A percentile compares a stretch with the other conserved stretches of the same genome.
These are phyloP conservation scores for Brassica carinata DNA, from an alignment of 345 rosid genomes.

Conservation along the genomic window DNA sequence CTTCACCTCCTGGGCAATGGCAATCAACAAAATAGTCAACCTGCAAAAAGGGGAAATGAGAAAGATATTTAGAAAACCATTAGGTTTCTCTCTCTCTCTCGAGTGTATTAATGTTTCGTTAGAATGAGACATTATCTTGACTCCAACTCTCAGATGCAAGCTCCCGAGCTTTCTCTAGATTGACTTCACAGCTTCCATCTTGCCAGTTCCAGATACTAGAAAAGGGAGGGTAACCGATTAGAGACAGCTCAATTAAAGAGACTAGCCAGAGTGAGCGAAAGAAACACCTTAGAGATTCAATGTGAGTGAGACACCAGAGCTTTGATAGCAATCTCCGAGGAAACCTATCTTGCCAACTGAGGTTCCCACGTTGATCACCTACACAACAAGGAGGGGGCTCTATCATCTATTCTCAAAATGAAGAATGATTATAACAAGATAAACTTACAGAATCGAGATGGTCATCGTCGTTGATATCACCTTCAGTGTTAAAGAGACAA, in stretches of 20 bases:
- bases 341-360: constrained; percentile 85
- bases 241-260: background rate
- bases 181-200: constrained; percentile 58
- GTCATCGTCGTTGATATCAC: constrained; percentile 86
- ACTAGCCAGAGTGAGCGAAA: background rate
- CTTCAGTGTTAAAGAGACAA: constrained; percentile 74
- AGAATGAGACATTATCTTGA: constrained; percentile 53
- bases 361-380: constrained; percentile 94
- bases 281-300: constrained; percentile 83
- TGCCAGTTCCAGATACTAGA: constrained; percentile 84
- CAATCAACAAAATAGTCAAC: constrained; percentile 95
- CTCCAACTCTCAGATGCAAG: constrained; percentile 79
- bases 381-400: background rate
- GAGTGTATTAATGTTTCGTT: background rate
- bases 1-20: constrained; percentile 61
- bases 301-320: constrained; percentile 94
- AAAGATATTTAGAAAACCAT: background rate
- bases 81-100: background rate
- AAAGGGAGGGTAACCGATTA: background rate
- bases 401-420: background rate
- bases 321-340: constrained; percentile 59
- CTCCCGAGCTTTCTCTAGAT: constrained; percentile 75
- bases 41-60: constrained; percentile 44
- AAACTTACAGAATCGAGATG: constrained; percentile 84
- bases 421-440: background rate